Conservation (phyloP, 2,329 filamentous ascomycete species). For the Xylaria polymorpha region DNA sequence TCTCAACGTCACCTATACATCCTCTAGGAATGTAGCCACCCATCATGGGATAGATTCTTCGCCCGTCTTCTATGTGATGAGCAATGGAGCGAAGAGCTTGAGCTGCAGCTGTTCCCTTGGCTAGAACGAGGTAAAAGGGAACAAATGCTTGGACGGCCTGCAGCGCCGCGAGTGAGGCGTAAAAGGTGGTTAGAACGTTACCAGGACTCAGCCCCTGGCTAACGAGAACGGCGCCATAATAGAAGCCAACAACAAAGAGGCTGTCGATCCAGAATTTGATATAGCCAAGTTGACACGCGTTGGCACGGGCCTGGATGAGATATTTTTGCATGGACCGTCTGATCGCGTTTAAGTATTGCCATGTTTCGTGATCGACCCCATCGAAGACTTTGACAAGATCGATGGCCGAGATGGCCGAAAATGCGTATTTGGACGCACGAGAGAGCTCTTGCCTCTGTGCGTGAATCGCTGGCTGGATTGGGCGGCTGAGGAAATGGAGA, state of each 20-base stretch:
- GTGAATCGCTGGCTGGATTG: slow-evolving; percentile 73
- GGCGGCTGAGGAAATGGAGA: slow-evolving; percentile 69
- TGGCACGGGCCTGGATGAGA: slow-evolving; percentile 73
- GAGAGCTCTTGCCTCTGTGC: slow-evolving; percentile 75
- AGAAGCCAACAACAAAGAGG: slow-evolving; percentile 91
- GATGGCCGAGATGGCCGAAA: slow-evolving; percentile 77
- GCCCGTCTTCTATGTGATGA: slow-evolving; percentile 47
- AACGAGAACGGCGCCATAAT: slow-evolving; percentile 82
- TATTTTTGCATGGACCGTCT: slow-evolving; percentile 71
- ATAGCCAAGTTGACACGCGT: slow-evolving; percentile 77
- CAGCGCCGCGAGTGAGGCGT: slow-evolving; percentile 80
- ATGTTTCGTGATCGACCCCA: slow-evolving; percentile 75
- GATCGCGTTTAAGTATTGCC: slow-evolving; percentile 71
- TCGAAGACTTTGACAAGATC: slow-evolving; percentile 90
- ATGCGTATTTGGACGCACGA: slow-evolving; percentile 76
- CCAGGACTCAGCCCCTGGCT: slow-evolving; percentile 69
- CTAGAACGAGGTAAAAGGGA: slow-evolving; percentile 80
- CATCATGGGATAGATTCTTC: slow-evolving; percentile 48
- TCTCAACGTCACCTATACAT: slow-evolving; percentile 75
- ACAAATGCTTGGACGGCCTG: slow-evolving; percentile 79
- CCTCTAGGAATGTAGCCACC: slow-evolving; percentile 50
- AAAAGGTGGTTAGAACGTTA: slow-evolving; percentile 84
- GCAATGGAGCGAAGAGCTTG: slow-evolving; percentile 65
- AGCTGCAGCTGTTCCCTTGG: slow-evolving; percentile 82
- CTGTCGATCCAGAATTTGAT: slow-evolving; percentile 78